Percentiles rank a stretch among this genome's conserved stretches.
Evolutionary conservation across 495 filamentous ascomycete genomes (phyloP).

Genomic region (Evansstolkia leycettana): DNA sequence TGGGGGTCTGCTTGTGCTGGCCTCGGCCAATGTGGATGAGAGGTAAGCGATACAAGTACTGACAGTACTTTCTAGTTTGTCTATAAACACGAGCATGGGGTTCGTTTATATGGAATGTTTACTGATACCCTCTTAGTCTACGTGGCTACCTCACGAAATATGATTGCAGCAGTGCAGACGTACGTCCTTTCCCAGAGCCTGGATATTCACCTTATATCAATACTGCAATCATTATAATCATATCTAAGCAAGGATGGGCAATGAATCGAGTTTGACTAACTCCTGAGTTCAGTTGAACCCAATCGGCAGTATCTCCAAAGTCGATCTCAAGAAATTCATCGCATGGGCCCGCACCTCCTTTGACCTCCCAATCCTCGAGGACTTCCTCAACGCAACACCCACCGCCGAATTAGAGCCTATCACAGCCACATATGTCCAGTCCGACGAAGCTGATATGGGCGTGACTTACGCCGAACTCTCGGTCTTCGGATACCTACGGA

Average conservation of each 20-base stretch:
- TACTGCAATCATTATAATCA: too few relatives aligned
- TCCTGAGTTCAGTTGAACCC: conserved; percentile 39
- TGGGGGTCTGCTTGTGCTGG: conserved; percentile 53
- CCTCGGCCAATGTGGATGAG: conserved; percentile 44
- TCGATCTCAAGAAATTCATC: conserved; percentile 71
- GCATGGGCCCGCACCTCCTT: conserved; percentile 50
- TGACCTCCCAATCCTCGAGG: conserved; percentile 55
- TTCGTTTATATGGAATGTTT: neutral
- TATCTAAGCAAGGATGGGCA: too few relatives aligned
- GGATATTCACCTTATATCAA: too few relatives aligned
- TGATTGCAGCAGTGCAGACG: conserved; percentile 47
- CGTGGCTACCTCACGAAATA: conserved; percentile 68
- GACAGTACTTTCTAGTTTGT: too few relatives aligned
- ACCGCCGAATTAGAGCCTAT: conserved; percentile 82
- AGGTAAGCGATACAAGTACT: too few relatives aligned
- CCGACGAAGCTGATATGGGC: conserved; percentile 68
- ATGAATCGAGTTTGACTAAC: too few relatives aligned
- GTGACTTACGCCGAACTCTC: conserved; percentile 43
- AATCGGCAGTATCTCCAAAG: conserved; percentile 60
- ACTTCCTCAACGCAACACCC: conserved; percentile 63
- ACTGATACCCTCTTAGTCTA: conserved; percentile 18
- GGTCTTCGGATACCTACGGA: conserved; percentile 53
- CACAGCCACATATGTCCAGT: conserved; percentile 38
- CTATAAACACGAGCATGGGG: too few relatives aligned
- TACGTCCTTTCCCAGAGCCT: conserved; percentile 13